phyloP scores from a whole-genome alignment of 148 eudicot species.

The Rhododendron mucronatum region DNA sequence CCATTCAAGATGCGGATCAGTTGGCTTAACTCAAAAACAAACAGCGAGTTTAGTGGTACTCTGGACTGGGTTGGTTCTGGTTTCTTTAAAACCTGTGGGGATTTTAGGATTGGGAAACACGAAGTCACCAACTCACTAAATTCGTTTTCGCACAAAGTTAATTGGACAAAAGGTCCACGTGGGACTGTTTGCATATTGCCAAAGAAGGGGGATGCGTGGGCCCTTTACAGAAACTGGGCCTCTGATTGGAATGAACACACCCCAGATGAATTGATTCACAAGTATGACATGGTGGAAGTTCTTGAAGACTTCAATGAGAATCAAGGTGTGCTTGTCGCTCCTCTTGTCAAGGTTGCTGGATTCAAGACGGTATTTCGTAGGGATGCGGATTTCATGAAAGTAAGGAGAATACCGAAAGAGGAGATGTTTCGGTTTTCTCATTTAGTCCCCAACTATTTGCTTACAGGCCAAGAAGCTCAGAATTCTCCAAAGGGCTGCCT shows the following conservation, averaged over 20 bases:
- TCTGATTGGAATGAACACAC: conserved; percentile 42
- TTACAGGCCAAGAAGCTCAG: conserved; percentile 42
- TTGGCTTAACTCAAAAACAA: conserved; percentile 52
- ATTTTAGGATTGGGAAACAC: conserved; percentile 36
- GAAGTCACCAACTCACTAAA: conserved; percentile 31
- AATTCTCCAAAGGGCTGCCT: conserved; percentile 41
- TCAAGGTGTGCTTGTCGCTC: conserved; percentile 35
- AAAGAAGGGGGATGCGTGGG: conserved; percentile 52
- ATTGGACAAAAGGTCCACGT: conserved; percentile 42
- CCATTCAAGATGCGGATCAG: conserved; percentile 45
- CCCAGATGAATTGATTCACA: conserved; percentile 34
- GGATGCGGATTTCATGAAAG: conserved; percentile 23
- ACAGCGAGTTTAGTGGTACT: conserved; percentile 33
- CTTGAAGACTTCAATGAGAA: conserved; percentile 35
- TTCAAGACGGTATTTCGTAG: conserved; percentile 39
- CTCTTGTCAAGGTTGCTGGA: conserved; percentile 45
- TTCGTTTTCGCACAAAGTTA: conserved; percentile 52
- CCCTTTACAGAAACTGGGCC: conserved; percentile 54
- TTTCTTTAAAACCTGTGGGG: conserved; percentile 47
- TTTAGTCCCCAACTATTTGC: conserved; percentile 43
- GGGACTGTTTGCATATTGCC: conserved; percentile 46
- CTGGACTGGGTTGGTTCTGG: conserved; percentile 39
- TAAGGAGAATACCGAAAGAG: conserved; percentile 37
- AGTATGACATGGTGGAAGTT: conserved; percentile 63
- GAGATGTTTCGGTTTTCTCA: conserved; percentile 62